Evolutionary conservation across 2,329 filamentous ascomycete genomes (phyloP).

Genomic region (Xylariaceae sp.): DNA sequence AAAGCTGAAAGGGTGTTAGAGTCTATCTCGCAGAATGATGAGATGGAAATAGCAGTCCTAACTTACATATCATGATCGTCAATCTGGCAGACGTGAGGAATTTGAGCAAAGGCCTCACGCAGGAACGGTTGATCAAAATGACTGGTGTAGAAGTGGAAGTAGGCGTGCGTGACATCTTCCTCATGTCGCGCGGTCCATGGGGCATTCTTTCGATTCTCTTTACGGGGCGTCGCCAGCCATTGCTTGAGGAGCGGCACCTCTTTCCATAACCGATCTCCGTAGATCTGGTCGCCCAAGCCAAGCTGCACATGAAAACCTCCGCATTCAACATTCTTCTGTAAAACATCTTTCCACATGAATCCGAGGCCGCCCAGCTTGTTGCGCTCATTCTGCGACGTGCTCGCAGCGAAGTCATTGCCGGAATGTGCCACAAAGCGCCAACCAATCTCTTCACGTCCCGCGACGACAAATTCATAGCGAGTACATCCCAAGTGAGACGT

Average conservation of each 20-base stretch:
- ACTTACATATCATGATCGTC: constrained; percentile 98
- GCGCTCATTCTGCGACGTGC: constrained; percentile 80
- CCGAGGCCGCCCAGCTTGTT: constrained; percentile 81
- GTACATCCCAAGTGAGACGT: constrained; percentile 96
- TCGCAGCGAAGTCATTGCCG: constrained; percentile 89
- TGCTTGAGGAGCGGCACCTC: constrained; percentile 90
- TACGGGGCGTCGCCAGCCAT: constrained; percentile 88
- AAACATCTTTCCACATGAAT: constrained; percentile 98
- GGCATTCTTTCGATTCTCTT: constrained; percentile 85
- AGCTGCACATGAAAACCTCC: constrained; percentile 94
- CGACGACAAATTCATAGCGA: constrained; percentile 95
- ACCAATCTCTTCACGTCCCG: constrained; percentile 79
- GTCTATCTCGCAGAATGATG: background rate
- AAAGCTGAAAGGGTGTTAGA: constrained; percentile 54
- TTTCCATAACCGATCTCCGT: constrained; percentile 92
- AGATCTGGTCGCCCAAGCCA: constrained; percentile 89
- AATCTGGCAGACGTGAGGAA: constrained; percentile 86
- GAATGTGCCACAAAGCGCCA: constrained; percentile 97
- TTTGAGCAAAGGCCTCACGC: constrained; percentile 93
- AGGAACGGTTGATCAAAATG: constrained; percentile 97
- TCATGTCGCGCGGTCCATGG: constrained; percentile 92
- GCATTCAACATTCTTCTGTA: constrained; percentile 95
- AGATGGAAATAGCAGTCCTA: background rate
- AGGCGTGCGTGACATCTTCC: constrained; percentile 91
- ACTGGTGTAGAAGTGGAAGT: constrained; percentile 98